These are phyloP conservation scores for Medicago lupulina DNA, from an alignment of 306 rosid species.

Conservation along the genomic window DNA sequence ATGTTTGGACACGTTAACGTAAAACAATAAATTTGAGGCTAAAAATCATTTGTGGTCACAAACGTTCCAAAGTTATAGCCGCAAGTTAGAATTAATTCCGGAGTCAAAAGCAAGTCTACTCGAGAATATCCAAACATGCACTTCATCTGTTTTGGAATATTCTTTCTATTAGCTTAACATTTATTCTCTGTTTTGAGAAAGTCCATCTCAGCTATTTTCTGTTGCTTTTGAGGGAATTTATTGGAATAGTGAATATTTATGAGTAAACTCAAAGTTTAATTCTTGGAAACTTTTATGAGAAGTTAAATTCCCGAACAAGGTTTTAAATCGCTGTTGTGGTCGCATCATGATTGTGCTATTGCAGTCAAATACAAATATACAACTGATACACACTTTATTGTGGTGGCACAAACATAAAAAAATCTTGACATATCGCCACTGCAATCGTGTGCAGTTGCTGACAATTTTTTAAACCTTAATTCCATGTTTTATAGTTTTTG, in stretches of 20 bases:
- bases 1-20: too few relatives aligned
- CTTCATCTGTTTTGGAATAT: not conserved
- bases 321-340: not conserved
- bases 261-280: conserved; percentile 26
- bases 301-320: not conserved
- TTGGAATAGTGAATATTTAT: conserved; percentile 7
- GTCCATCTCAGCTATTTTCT: conserved; percentile 33
- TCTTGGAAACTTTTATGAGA: conserved; percentile 3
- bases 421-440: not conserved
- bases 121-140: not conserved
- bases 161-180: conserved; percentile 3
- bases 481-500: conserved; percentile 16
- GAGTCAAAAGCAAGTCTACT: not conserved
- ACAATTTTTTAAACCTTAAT: not conserved
- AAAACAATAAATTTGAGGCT: too few relatives aligned
- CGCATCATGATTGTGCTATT: not conserved
- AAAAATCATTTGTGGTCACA: too few relatives aligned
- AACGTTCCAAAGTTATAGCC: too few relatives aligned
- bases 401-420: not conserved
- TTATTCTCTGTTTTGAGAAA: conserved; percentile 8
- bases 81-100: not conserved
- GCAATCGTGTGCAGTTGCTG: not conserved
- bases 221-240: conserved; percentile 4
- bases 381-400: not conserved
- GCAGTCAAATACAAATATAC: not conserved